phyloP scores from a whole-genome alignment of 345 rosid genomes.

The Angophora floribunda region DNA sequence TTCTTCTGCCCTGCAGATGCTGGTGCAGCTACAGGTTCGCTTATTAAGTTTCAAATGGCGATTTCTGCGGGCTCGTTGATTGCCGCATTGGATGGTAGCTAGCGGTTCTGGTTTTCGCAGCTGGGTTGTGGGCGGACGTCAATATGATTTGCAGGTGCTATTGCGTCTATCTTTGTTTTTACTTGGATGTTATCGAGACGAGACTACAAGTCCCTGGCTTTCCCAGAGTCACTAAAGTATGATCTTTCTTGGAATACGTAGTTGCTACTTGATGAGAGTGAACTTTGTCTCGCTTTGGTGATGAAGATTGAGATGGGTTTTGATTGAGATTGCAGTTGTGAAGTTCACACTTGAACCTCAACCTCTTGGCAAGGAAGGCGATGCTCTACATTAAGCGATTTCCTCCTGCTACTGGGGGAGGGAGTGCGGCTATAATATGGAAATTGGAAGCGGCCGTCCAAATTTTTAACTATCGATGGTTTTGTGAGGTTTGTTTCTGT shows the following conservation, averaged over 20 bases:
- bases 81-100: not conserved
- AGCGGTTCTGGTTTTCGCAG: not conserved
- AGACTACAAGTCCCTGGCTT: not conserved
- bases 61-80: not conserved
- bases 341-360: not conserved
- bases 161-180: not conserved
- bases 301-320: not conserved
- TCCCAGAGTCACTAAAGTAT: not conserved
- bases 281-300: not conserved
- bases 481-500: not conserved
- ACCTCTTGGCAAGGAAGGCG: not conserved
- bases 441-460: not conserved
- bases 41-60: not conserved
- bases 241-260: not conserved
- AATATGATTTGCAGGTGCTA: not conserved
- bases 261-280: not conserved
- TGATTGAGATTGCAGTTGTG: not conserved
- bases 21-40: conserved; percentile 81
- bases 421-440: not conserved
- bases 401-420: not conserved
- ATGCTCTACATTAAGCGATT: not conserved
- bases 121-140: not conserved
- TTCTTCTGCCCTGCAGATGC: conserved; percentile 53
- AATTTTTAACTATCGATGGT: not conserved
- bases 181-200: not conserved